These are phyloP conservation scores for Fusarium papillatum DNA, from an alignment of 2,329 filamentous ascomycete species.

Conservation along the genomic window DNA sequence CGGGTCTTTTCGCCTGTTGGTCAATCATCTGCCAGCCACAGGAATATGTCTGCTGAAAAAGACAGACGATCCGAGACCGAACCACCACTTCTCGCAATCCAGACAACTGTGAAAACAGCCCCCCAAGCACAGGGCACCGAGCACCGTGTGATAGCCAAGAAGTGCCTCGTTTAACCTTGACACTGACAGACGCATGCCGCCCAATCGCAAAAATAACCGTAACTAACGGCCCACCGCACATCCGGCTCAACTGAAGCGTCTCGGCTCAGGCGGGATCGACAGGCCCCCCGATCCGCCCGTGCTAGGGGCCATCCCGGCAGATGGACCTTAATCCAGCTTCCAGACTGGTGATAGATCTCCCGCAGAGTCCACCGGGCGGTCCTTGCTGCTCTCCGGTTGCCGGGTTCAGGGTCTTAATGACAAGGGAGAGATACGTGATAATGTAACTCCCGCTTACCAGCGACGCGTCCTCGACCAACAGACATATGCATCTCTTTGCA, in stretches of 20 bases:
- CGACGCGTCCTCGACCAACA: not conserved
- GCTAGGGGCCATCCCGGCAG: not conserved
- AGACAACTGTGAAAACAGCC: not conserved
- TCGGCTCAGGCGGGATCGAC: not conserved
- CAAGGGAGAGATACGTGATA: not conserved
- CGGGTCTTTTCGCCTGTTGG: not conserved
- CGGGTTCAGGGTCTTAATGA: not conserved
- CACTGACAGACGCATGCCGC: not conserved
- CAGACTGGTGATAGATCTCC: conserved; percentile 3
- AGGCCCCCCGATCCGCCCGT: not conserved
- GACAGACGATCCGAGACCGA: not conserved
- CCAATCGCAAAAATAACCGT: not conserved
- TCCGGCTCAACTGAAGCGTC: not conserved
- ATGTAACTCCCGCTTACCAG: not conserved
- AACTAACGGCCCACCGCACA: not conserved
- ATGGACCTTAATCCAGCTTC: not conserved
- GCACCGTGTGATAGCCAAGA: not conserved
- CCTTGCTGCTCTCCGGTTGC: not conserved
- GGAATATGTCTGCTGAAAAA: not conserved
- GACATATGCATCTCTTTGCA: not conserved
- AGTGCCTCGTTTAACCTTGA: not conserved
- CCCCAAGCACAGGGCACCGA: not conserved
- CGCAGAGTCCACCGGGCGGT: not conserved
- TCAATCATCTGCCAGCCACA: conserved; percentile 1
- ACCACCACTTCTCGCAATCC: not conserved